Evolutionary conservation across 1,139 yeast genomes (phyloP).

Genomic region (Geotrichum carabidarum): DNA sequence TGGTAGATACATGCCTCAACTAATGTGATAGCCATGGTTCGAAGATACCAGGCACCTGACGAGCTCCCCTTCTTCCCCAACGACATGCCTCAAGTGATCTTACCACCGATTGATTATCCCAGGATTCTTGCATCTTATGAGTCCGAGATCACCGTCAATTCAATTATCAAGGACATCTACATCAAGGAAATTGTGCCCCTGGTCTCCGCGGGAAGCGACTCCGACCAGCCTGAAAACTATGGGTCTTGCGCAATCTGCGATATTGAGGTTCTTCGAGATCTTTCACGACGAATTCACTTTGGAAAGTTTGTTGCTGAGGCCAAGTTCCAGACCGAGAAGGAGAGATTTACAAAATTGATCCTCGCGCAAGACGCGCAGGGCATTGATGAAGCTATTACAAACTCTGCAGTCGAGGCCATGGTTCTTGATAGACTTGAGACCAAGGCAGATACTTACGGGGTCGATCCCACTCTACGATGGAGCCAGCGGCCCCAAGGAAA

Average conservation of each 20-base stretch:
- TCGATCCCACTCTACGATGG: constrained; percentile 73
- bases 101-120: constrained; percentile 79
- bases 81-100: constrained; percentile 56
- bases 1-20: not conserved
- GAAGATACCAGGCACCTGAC: constrained; percentile 93
- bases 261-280: constrained; percentile 78
- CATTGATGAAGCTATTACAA: constrained; percentile 77
- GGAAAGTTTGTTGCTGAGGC: constrained; percentile 97
- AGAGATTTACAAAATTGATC: constrained; percentile 60
- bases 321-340: constrained; percentile 68
- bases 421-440: constrained; percentile 70
- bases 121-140: constrained; percentile 68
- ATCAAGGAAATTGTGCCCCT: constrained; percentile 67
- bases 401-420: constrained; percentile 76
- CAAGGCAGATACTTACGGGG: constrained; percentile 82
- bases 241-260: constrained; percentile 86
- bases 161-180: constrained; percentile 61
- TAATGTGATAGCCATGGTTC: constrained; percentile 50
- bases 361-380: constrained; percentile 61
- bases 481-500: constrained; percentile 67
- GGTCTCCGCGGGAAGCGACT: constrained; percentile 58
- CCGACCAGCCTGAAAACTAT: constrained; percentile 72
- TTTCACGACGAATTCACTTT: constrained; percentile 92
- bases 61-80: constrained; percentile 87
- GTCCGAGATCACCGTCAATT: constrained; percentile 70